phyloP scores from a whole-genome alignment of 768 basidiomycete species.

The Butyriboletus loyo region DNA sequence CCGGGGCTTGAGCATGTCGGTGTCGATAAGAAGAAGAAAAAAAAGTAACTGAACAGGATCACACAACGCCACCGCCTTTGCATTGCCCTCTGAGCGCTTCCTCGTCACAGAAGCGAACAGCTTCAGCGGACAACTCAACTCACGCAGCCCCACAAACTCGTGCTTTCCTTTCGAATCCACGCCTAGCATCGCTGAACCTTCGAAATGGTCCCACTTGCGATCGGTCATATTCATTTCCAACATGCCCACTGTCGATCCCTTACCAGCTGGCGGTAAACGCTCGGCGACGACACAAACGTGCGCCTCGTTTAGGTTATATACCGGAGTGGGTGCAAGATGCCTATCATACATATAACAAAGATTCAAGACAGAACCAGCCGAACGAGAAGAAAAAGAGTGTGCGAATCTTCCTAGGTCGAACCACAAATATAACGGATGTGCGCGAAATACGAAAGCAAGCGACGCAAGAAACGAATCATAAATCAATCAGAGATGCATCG shows the following conservation, averaged over 20 bases:
- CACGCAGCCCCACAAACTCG: background rate
- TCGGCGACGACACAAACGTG: background rate
- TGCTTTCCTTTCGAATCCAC: background rate
- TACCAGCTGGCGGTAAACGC: slow-evolving; percentile 13
- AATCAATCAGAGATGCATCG: slow-evolving; percentile 30
- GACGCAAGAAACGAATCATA: slow-evolving; percentile 28
- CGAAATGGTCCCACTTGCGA: slow-evolving; percentile 28
- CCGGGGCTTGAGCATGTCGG: slow-evolving; percentile 21
- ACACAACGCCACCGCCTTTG: slow-evolving; percentile 4
- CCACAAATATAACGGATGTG: slow-evolving; percentile 9
- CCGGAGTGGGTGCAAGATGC: slow-evolving; percentile 9
- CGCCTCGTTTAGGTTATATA: slow-evolving; percentile 3
- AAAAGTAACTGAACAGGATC: background rate
- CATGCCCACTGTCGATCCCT: slow-evolving; percentile 18
- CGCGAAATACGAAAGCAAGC: slow-evolving; percentile 23
- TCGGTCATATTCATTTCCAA: slow-evolving; percentile 21
- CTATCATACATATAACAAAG: slow-evolving; percentile 27
- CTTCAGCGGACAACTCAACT: background rate
- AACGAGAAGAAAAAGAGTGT: background rate
- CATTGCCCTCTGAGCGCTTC: background rate
- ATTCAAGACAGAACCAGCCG: slow-evolving; percentile 11
- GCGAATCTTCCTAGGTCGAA: slow-evolving; percentile 5
- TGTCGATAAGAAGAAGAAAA: background rate
- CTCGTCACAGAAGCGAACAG: slow-evolving; percentile 6
- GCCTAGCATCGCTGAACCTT: slow-evolving; percentile 42